A percentile compares a stretch with the other conserved stretches of the same genome.
Evolutionary conservation across 1,139 yeast genomes (phyloP).

Genomic region (Pichia cactophila): DNA sequence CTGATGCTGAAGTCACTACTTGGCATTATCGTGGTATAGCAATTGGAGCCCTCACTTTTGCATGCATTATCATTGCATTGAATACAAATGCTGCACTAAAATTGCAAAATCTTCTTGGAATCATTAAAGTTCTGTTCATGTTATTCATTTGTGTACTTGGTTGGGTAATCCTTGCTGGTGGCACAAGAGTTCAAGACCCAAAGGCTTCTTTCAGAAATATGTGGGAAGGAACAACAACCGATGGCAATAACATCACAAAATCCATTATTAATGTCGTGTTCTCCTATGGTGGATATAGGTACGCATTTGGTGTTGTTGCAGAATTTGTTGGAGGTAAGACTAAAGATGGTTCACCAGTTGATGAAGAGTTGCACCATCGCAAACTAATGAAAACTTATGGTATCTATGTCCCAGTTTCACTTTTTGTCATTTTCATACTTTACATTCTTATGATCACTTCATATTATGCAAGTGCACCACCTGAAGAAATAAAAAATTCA

Average conservation of each 20-base stretch:
- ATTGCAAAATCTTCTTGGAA: constrained; percentile 33
- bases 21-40: constrained; percentile 41
- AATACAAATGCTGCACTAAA: constrained; percentile 32
- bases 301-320: constrained; percentile 36
- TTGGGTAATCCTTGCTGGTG: constrained; percentile 35
- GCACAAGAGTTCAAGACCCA: constrained; percentile 30
- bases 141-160: constrained; percentile 34
- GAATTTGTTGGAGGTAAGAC: constrained; percentile 21
- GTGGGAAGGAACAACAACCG: constrained; percentile 33
- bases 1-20: constrained; percentile 29
- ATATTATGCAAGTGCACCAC: constrained; percentile 32
- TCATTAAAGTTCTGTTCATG: constrained; percentile 34
- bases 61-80: constrained; percentile 27
- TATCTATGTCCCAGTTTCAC: constrained; percentile 31
- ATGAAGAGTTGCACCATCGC: constrained; percentile 24
- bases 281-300: constrained; percentile 35
- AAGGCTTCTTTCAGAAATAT: constrained; percentile 32
- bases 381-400: constrained; percentile 27
- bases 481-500: constrained; percentile 30
- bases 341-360: constrained; percentile 30
- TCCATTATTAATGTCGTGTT: constrained; percentile 39
- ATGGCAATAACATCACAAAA: constrained; percentile 36
- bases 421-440: constrained; percentile 31
- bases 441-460: constrained; percentile 35
- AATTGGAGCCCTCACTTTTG: constrained; percentile 31